phyloP scores from a whole-genome alignment of 2,329 filamentous ascomycete genomes.

The Beauveria pseudobassiana region DNA sequence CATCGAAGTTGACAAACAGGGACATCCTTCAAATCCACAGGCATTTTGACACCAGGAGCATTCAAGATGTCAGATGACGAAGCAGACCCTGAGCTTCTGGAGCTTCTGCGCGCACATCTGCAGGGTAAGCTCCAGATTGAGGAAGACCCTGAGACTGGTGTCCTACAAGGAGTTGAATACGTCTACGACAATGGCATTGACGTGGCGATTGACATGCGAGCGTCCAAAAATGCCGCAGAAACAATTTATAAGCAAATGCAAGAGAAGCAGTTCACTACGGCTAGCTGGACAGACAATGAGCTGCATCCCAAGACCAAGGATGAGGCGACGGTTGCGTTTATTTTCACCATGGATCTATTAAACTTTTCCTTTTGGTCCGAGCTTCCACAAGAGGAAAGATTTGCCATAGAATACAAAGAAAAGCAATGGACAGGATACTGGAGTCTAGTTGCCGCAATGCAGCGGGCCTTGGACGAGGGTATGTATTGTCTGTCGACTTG shows the following conservation, averaged over 20 bases:
- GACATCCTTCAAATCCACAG: background rate
- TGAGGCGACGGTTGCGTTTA: slow-evolving; percentile 76
- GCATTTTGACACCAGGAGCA: background rate
- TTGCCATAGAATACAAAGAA: slow-evolving; percentile 73
- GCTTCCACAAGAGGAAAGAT: slow-evolving; percentile 59
- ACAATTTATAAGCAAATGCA: slow-evolving; percentile 78
- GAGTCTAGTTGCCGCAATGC: slow-evolving; percentile 81
- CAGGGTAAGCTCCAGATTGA: slow-evolving; percentile 48
- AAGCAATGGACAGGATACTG: slow-evolving; percentile 90
- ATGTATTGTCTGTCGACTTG: slow-evolving; percentile 13
- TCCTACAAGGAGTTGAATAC: slow-evolving; percentile 74
- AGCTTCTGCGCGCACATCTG: slow-evolving; percentile 74
- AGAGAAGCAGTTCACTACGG: slow-evolving; percentile 72
- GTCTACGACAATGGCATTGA: slow-evolving; percentile 92
- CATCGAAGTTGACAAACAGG: background rate
- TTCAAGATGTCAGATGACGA: slow-evolving; percentile 80
- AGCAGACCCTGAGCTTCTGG: slow-evolving; percentile 78
- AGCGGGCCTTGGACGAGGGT: slow-evolving; percentile 82
- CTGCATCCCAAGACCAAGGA: slow-evolving; percentile 81
- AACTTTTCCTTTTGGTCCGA: slow-evolving; percentile 98
- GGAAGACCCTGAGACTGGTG: slow-evolving; percentile 66
- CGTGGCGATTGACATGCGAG: slow-evolving; percentile 76
- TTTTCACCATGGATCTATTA: slow-evolving; percentile 93
- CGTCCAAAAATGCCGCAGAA: slow-evolving; percentile 74
- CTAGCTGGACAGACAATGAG: slow-evolving; percentile 81